These are phyloP conservation scores for Cyberlindnera samutprakarnensis DNA, from an alignment of 805 yeast species.

Conservation along the genomic window DNA sequence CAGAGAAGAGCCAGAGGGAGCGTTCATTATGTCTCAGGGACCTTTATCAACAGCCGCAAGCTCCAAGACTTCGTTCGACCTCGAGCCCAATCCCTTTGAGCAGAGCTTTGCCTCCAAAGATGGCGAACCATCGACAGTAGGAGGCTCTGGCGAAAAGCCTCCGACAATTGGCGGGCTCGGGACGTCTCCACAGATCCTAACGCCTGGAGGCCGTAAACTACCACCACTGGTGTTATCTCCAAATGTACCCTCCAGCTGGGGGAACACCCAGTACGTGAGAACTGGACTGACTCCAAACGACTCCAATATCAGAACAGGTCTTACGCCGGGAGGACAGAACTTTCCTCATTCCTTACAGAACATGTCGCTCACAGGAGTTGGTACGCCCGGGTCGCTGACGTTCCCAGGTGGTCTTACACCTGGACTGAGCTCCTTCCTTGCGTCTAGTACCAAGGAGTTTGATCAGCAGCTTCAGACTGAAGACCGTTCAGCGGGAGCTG, in stretches of 20 bases:
- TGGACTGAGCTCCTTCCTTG: conserved; percentile 24
- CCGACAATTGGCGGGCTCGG: conserved; percentile 20
- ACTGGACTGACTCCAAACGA: conserved; percentile 75
- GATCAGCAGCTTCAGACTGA: conserved; percentile 11
- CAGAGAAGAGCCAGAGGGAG: too few relatives aligned
- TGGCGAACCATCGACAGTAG: conserved; percentile 6
- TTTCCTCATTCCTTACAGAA: conserved; percentile 34
- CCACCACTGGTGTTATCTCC: conserved; percentile 37
- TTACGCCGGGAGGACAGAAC: conserved; percentile 55
- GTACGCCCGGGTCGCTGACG: conserved; percentile 18
- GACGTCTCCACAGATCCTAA: conserved; percentile 40
- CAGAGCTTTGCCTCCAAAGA: conserved; percentile 79
- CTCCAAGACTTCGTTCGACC: conserved; percentile 42
- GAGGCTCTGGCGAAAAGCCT: conserved; percentile 15
- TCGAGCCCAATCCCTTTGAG: conserved; percentile 95
- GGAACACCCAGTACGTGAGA: conserved; percentile 22
- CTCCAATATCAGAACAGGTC: conserved; percentile 60
- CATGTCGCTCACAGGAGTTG: conserved; percentile 15
- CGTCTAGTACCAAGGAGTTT: conserved; percentile 12
- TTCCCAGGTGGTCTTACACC: conserved; percentile 28
- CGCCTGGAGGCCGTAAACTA: conserved; percentile 51
- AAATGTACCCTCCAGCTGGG: conserved; percentile 19
- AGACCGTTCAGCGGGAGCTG: neutral
- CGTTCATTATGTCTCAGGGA: too few relatives aligned
- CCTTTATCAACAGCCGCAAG: conserved; percentile 3